These are phyloP conservation scores for Gymnopilus dilepis DNA, from an alignment of 768 basidiomycete species.

Conservation along the genomic window DNA sequence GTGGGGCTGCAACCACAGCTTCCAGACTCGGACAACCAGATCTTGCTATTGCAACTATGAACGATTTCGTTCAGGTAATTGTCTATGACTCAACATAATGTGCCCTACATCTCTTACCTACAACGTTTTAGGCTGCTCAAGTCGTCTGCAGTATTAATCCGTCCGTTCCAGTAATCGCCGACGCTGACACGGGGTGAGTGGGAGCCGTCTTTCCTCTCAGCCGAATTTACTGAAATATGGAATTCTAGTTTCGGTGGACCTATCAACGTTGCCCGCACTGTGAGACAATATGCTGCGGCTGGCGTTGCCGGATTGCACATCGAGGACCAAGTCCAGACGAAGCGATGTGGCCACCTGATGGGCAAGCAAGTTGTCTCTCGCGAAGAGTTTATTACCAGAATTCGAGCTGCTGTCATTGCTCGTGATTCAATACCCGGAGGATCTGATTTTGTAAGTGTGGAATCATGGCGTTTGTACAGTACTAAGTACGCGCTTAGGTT, in stretches of 20 bases:
- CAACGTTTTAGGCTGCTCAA: slow-evolving; percentile 54
- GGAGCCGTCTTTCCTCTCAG: slow-evolving; percentile 18
- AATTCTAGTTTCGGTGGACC: slow-evolving; percentile 65
- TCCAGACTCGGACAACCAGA: slow-evolving; percentile 82
- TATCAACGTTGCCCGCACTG: slow-evolving; percentile 75
- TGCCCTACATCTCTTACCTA: slow-evolving; percentile 5
- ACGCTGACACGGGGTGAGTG: slow-evolving; percentile 73
- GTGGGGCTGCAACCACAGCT: slow-evolving; percentile 81
- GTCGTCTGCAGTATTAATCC: slow-evolving; percentile 75
- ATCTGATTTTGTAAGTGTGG: slow-evolving; percentile 64
- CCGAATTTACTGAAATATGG: neutral
- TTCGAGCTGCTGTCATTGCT: slow-evolving; percentile 79
- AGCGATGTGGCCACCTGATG: slow-evolving; percentile 77
- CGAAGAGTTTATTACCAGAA: slow-evolving; percentile 74
- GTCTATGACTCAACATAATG: neutral
- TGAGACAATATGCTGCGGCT: slow-evolving; percentile 66
- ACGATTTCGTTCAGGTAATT: slow-evolving; percentile 70
- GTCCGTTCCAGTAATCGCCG: slow-evolving; percentile 72
- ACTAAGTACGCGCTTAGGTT: slow-evolving; percentile 42
- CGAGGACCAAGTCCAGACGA: slow-evolving; percentile 83
- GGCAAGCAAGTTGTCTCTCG: slow-evolving; percentile 83
- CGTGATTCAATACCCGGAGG: slow-evolving; percentile 76
- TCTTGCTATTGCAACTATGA: slow-evolving; percentile 77
- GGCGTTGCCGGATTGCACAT: slow-evolving; percentile 80
- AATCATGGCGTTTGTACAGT: neutral